Conservation (phyloP, 2,329 filamentous ascomycete species). For the Aspergillus ruber region DNA sequence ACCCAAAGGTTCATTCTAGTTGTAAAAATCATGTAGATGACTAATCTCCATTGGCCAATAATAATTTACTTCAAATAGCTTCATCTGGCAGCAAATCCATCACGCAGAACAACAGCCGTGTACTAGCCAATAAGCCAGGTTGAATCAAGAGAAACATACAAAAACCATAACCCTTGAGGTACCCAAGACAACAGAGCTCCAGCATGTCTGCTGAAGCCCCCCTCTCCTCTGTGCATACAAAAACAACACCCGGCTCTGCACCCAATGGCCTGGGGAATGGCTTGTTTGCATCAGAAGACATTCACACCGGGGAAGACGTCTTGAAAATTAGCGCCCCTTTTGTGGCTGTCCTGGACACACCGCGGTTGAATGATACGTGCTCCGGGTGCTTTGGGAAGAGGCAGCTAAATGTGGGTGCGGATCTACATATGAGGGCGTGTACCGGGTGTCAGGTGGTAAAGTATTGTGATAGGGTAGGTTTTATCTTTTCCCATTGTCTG, state of each 20-base stretch:
- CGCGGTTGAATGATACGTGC: slow-evolving; percentile 49
- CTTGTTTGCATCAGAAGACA: slow-evolving; percentile 47
- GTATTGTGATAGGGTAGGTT: slow-evolving; percentile 54
- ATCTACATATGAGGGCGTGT: slow-evolving; percentile 45
- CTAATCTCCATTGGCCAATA: not conserved
- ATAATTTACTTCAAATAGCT: not conserved
- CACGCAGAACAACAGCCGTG: not conserved
- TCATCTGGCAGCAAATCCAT: not conserved
- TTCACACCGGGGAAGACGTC: slow-evolving; percentile 45
- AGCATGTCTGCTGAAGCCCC: slow-evolving; percentile 15
- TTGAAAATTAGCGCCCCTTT: slow-evolving; percentile 47
- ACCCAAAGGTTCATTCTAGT: no score
- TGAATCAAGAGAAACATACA: no score
- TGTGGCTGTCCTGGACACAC: slow-evolving; percentile 48
- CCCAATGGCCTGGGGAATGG: slow-evolving; percentile 43
- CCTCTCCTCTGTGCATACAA: slow-evolving; percentile 16
- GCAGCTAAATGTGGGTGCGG: slow-evolving; percentile 14
- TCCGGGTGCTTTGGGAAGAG: slow-evolving; percentile 49
- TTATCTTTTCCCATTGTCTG: not conserved
- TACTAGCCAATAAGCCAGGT: no score
- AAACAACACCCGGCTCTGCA: slow-evolving; percentile 17
- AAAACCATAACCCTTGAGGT: not conserved
- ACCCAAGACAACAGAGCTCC: not conserved
- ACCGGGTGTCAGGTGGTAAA: slow-evolving; percentile 52
- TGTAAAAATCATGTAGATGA: not conserved